These are phyloP conservation scores for Entamoeba invadens DNA, from an alignment of 208 protist species.

Conservation along the genomic window DNA sequence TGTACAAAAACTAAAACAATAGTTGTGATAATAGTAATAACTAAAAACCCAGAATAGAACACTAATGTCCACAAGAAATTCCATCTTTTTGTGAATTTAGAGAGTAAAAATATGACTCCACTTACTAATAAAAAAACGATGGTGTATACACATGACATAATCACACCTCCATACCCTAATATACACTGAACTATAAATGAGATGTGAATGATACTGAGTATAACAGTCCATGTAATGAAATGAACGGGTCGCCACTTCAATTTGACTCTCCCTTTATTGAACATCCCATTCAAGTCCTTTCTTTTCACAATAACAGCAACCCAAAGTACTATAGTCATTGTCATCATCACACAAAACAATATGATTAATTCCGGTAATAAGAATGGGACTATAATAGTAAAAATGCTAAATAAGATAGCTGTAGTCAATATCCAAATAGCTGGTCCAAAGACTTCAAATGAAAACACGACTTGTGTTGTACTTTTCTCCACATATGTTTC, in stretches of 20 bases:
- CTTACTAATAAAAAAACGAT: no score
- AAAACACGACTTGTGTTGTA: no score
- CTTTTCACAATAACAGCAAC: not conserved
- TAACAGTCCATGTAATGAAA: not conserved
- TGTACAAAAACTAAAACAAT: no score
- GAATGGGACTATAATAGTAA: not conserved
- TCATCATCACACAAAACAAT: not conserved
- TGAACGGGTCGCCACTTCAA: not conserved
- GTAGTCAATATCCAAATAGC: not conserved
- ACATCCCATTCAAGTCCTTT: not conserved
- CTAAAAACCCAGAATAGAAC: no score
- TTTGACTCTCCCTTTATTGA: not conserved
- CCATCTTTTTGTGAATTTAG: no score
- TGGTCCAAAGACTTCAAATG: not conserved
- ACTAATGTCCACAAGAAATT: no score
- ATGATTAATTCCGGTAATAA: not conserved
- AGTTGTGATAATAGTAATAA: no score
- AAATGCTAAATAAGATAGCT: not conserved
- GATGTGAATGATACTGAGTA: not conserved
- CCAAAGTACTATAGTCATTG: not conserved
- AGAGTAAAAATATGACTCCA: no score
- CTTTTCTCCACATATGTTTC: not conserved
- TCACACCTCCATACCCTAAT: not conserved
- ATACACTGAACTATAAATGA: not conserved
- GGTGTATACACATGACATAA: not conserved